Evolutionary conservation across 495 filamentous ascomycete genomes (phyloP), one percentile per base, ranked within the genome.

Genomic region (Penicillium crystallinum): DNA sequence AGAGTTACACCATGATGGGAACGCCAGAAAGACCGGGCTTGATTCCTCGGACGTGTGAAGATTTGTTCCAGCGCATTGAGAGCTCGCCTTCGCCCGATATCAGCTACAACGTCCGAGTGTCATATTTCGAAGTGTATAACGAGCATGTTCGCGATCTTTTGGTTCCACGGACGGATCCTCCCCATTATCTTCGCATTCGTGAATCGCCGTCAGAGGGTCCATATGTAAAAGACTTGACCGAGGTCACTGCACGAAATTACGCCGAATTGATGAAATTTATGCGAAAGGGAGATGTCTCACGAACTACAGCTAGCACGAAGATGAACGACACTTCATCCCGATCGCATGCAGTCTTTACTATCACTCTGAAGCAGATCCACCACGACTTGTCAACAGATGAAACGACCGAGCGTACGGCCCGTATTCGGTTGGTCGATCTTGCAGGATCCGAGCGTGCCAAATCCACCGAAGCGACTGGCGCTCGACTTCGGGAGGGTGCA

Each of bases 1-100:
- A 99, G 74, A 91, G 86, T 67, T 99, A 97, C 70, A 96, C 93
- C 15, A 97, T 99, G 95, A 99, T 99, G 93, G 93, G 93, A 29
- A 95, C 88, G 2, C 83, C 84, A 2, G 81, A 85, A 19, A 80
- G 91, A 54, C 91, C 91, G 0, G 93, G 93, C 6, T 77, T 99
- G 36, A 99, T 99, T 55, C 93, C 93, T 2, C 82, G 93, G n/a
- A 97, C 95, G 23, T 99, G 93, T 68, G 85, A 93, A 65, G 93
- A 96, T 69, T 78, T 99, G 23, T 99, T 99, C 63, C 82, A 97
- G 70, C 83, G 93, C 49, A 97, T 99, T 60, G 88, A 95, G 58
- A 80, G 80, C 40, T 89, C 91, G 34, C 79, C 86, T 33, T 84
- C 85, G 6, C 87, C 90, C 14, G 91, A 91, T 63, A 89, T 96